Evolutionary conservation across 202 grass and related monocot genomes (phyloP), one percentile per base, ranked within the genome.

Genomic region (Musa balbisiana): DNA sequence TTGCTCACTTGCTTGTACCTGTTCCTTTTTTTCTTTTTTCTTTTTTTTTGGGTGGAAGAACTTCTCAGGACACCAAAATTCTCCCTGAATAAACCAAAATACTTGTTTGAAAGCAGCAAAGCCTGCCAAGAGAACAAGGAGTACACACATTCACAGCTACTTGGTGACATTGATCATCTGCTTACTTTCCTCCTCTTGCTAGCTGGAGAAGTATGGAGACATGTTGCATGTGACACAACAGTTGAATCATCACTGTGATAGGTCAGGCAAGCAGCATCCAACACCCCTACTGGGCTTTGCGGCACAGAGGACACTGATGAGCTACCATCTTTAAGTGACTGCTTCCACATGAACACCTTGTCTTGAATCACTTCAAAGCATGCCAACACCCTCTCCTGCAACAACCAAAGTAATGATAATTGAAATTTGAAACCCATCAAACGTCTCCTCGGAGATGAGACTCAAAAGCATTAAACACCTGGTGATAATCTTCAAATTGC

Each of bases 141-240:
- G 33, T 10, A 24, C 58, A 50, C 4, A 43, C 33, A 22, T 22
- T 9, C 62, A 76, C 62, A 19, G 27, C 27, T 49, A 3, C 67
- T 69, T 69, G 65, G 69, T 79, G 55, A 79, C 49, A 89, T 69
- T 69, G 69, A 64, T 62, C 81, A 86, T 85, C 85, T 90, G 80
- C 84, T 83, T 85, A 90, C 79, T 72, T 83, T 96, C 82, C 87
- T 86, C 75, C 89, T 92, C 83, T 96, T 96, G 82, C 81, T 88
- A 63, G 76, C 75, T 43, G 87, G 87, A 78, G 85, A 92, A 73
- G 52, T 78, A 55, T 81, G 80, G 79, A 87, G 75, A 70, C 83
- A 87, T 62, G 82, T 72, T 81, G 85, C 63, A 80, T 85, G 62
- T 82, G 87, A 90, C 51, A 86, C 84, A 85, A 25, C 62, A 73